Percentiles rank a stretch among this genome's conserved stretches.
Conservation (phyloP, 176 grass and related monocot species). For the Carex littledalei region DNA sequence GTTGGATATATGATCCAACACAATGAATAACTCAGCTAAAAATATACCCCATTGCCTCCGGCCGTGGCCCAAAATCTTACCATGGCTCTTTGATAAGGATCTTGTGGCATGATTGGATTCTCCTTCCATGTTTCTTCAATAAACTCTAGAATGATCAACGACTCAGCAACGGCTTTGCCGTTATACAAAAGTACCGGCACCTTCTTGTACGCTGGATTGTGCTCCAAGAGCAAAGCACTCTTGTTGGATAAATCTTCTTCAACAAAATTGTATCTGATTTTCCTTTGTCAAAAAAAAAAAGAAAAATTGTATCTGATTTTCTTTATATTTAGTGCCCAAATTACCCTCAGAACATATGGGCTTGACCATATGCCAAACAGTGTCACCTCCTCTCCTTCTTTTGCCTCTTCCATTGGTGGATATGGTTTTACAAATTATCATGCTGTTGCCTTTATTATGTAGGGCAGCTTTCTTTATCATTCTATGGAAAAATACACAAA, state of each 20-base stretch:
- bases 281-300: not conserved
- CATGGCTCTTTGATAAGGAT: constrained; percentile 9
- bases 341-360: constrained; percentile 21
- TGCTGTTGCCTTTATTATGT: not conserved
- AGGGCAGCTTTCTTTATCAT: not conserved
- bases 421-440: not conserved
- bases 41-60: constrained; percentile 7
- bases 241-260: constrained; percentile 27
- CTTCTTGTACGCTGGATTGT: constrained; percentile 32
- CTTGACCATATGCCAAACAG: constrained; percentile 27
- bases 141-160: constrained; percentile 17
- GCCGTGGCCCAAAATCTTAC: constrained; percentile 10
- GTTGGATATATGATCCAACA: too few species aligned
- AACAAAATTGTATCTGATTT: constrained; percentile 7
- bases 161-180: constrained; percentile 13
- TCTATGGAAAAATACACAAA: too few species aligned
- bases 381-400: constrained; percentile 1
- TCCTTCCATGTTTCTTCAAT: constrained; percentile 25
- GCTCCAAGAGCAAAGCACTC: constrained; percentile 10
- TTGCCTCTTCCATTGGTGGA: constrained; percentile 12
- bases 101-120: constrained; percentile 4
- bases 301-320: constrained; percentile 7
- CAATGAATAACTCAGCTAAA: too few species aligned
- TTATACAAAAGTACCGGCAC: constrained; percentile 15
- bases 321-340: constrained; percentile 22